These are phyloP conservation scores for Schoenoplectus triqueter DNA, from an alignment of 202 grass and related monocot species.

Conservation along the genomic window DNA sequence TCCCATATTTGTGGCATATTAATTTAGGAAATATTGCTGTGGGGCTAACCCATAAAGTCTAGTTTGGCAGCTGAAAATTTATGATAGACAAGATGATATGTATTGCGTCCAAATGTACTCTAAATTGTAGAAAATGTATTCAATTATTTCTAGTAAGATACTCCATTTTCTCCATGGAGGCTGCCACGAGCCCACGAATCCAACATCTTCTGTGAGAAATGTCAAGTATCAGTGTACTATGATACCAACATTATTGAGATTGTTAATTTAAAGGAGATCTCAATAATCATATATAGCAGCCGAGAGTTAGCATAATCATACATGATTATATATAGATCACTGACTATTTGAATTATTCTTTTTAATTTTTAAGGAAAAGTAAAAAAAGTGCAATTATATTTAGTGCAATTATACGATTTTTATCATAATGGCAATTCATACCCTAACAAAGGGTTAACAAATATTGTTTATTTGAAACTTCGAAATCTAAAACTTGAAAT, in stretches of 20 bases:
- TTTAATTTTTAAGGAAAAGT: background rate
- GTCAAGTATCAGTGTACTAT: background rate
- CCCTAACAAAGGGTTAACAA: background rate
- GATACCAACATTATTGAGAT: background rate
- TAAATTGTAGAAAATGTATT: constrained; percentile 7
- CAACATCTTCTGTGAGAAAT: constrained; percentile 5
- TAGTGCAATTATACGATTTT: background rate
- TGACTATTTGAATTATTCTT: constrained; percentile 2
- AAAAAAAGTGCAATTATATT: background rate
- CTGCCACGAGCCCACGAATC: background rate
- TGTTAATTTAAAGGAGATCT: background rate
- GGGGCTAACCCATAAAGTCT: too few relatives aligned
- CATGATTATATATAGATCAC: background rate
- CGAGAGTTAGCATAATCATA: background rate
- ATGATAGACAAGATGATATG: background rate
- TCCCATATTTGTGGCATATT: background rate
- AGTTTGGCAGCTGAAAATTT: background rate
- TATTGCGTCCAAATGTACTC: background rate
- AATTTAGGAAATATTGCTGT: background rate
- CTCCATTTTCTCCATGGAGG: background rate
- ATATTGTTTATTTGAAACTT: background rate
- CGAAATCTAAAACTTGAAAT: background rate
- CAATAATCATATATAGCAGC: background rate
- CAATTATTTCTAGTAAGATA: constrained; percentile 2
- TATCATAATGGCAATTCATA: too few relatives aligned